phyloP scores from a whole-genome alignment of 225 moss, liverwort and hornwort species.

The Antitrichia curtipendula region DNA sequence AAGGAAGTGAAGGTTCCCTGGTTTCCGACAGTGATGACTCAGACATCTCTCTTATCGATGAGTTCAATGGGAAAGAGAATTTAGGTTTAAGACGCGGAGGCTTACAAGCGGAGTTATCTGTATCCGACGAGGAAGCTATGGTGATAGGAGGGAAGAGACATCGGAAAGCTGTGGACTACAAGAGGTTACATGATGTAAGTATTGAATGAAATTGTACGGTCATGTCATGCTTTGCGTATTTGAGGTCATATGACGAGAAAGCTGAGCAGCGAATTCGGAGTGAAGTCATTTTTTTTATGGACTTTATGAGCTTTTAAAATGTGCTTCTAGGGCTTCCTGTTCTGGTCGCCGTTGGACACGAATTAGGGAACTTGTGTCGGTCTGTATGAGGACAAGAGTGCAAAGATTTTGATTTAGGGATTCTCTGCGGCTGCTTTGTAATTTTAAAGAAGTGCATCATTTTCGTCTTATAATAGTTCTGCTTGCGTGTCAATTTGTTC shows the following conservation, averaged over 20 bases:
- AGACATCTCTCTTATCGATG: conserved; percentile 35
- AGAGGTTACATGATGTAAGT: conserved; percentile 78
- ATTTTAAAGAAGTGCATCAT: not conserved
- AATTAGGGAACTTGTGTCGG: not conserved
- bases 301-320: not conserved
- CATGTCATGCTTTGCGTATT: not conserved
- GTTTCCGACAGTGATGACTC: conserved; percentile 26
- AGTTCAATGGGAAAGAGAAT: conserved; percentile 6
- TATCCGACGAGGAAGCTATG: conserved; percentile 51
- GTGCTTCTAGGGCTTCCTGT: not conserved
- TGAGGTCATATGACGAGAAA: not conserved
- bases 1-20: conserved; percentile 8
- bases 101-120: conserved; percentile 27
- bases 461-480: not conserved
- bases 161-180: conserved; percentile 90
- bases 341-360: not conserved
- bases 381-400: not conserved
- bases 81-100: conserved; percentile 9
- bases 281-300: not conserved
- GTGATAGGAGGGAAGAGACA: conserved; percentile 66
- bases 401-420: not conserved
- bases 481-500: not conserved
- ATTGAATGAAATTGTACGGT: not conserved
- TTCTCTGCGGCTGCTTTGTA: not conserved
- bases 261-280: not conserved